Conservation (phyloP, 106 monocot species). For the Dendrobium nobile region DNA sequence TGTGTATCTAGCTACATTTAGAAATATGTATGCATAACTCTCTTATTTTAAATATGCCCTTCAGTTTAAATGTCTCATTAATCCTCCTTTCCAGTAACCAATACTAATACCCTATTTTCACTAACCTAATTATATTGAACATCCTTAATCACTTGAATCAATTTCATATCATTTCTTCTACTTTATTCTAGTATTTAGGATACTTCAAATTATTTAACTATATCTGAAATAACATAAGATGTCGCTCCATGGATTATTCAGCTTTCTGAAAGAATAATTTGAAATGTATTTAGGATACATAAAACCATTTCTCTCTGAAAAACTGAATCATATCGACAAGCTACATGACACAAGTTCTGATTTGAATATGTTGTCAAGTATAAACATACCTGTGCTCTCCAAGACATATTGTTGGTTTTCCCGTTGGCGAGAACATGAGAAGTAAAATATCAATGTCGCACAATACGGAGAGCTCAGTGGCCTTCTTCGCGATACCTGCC, state of each 20-base stretch:
- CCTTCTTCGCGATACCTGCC: constrained; percentile 70
- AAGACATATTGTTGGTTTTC: constrained; percentile 65
- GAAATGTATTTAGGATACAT: background rate
- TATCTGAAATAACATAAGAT: background rate
- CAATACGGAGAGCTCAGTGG: constrained; percentile 67
- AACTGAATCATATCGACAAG: background rate
- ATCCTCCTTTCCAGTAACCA: background rate
- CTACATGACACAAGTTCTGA: background rate
- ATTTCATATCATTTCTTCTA: background rate
- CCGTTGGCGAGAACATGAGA: constrained; percentile 76
- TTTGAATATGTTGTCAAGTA: background rate
- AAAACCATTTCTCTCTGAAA: background rate
- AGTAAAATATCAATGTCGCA: constrained; percentile 63
- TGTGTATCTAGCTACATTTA: background rate
- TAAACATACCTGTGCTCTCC: constrained; percentile 50
- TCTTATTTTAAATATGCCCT: background rate
- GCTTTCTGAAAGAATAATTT: background rate
- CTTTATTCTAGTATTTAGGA: background rate
- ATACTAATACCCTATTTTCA: background rate
- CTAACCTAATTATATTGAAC: background rate
- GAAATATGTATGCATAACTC: background rate
- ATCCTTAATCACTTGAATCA: background rate
- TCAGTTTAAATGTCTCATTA: background rate
- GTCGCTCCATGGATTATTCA: background rate
- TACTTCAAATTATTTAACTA: background rate